Base-by-base conservation (phyloP, 2,329 filamentous ascomycete genomes). In the Diaporthe longicolla region DNA sequence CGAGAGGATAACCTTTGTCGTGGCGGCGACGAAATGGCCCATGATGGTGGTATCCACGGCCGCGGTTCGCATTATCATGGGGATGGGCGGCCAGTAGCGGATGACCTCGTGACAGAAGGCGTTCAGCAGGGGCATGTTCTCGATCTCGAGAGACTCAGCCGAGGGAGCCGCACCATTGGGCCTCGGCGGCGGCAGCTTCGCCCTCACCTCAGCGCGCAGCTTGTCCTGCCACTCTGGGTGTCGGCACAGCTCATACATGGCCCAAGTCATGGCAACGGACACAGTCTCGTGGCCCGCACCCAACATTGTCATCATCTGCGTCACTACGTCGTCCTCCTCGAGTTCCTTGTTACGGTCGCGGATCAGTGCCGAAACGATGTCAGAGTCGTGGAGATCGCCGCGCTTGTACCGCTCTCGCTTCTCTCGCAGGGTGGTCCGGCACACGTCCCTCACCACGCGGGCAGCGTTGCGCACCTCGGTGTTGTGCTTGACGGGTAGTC, bases 251-350 rank as follows among this genome's bases (percentile, higher is more conserved):
- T 90, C 83, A 77, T 92, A 90, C 19, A 88, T 83, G 1, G 88
- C 85, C 91, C 91, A 93, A 43, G 89, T 90, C 37, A 94, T 83
- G 2, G 91, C 87, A 0, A 89, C 87, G 0, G 92, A 88, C 2
- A 91, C 93, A 0, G 92, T 93, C 82, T 93, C 91, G 79, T 93
- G 91, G 11, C 82, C 58, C 40, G 58, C 58, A 2, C 58, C 58
- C 58, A 63, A 37, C 58, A 63, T 63, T 37, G 58, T 63, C 58
- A 63, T 63, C 58, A 63, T 63, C 58, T 63, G 58, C 24, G 58
- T 63, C 37, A 63, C 58, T 24, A 63, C 58, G 24, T 63, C 58
- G 37, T 63, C 58, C 58, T 63, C 58, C 58, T 63, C 58, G 24
- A 63, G 58, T 40, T 63, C 58, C 40, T 63, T 63, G 58, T 63